A percentile compares a stretch with the other conserved stretches of the same genome.
Conservation (phyloP, 306 rosid species). For the Fagus crenata region DNA sequence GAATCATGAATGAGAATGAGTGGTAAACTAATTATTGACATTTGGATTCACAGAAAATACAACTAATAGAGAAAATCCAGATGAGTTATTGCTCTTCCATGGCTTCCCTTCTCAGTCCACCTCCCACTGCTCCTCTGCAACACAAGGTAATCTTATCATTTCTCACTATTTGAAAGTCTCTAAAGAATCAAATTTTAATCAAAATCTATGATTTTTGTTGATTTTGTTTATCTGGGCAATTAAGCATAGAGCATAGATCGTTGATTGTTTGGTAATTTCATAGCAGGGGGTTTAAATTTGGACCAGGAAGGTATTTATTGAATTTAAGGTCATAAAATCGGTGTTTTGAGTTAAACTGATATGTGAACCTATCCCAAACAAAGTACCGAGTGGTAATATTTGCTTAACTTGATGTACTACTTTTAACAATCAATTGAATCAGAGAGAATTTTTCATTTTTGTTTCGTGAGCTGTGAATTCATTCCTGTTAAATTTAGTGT, state of each 20-base stretch:
- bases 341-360: no score
- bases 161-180: constrained; percentile 7
- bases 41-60: not conserved
- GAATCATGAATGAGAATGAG: not conserved
- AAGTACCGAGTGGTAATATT: no score
- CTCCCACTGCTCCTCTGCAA: constrained; percentile 43
- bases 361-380: no score
- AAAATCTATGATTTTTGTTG: not conserved
- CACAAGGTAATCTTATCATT: constrained; percentile 45
- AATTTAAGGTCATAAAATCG: not conserved
- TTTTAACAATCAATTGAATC: no score
- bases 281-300: constrained; percentile 3
- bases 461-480: no score
- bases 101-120: constrained; percentile 62
- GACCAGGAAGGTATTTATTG: not conserved
- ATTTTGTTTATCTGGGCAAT: not conserved
- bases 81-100: constrained; percentile 40
- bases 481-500: no score
- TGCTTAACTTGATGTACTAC: no score
- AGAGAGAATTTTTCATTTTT: no score
- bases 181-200: not conserved
- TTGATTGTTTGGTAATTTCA: not conserved
- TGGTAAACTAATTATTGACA: constrained; percentile 29
- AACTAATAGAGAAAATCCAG: constrained; percentile 15
- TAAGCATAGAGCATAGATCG: not conserved